Conservation (phyloP, 2,329 filamentous ascomycete genomes). For the Bipolaris gigantea region DNA sequence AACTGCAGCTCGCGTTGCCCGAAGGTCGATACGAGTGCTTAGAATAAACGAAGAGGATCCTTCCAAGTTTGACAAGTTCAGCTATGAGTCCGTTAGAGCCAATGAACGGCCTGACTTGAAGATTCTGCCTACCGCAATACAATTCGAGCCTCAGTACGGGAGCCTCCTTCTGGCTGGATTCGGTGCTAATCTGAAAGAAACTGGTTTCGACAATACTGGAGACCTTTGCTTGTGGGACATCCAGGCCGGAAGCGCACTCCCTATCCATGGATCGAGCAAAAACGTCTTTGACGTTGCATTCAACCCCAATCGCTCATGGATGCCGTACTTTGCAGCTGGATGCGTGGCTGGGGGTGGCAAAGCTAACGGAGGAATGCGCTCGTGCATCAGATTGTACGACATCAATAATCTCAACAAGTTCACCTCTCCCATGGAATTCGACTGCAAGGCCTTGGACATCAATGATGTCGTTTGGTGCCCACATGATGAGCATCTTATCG, state of each 20-base stretch:
- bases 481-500: slow-evolving; percentile 54
- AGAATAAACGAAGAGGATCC: slow-evolving; percentile 20
- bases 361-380: slow-evolving; percentile 48
- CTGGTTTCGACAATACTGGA: slow-evolving; percentile 49
- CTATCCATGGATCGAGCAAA: slow-evolving; percentile 52
- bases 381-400: slow-evolving; percentile 58
- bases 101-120: slow-evolving; percentile 29
- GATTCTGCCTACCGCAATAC: slow-evolving; percentile 36
- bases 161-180: slow-evolving; percentile 60
- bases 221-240: slow-evolving; percentile 60
- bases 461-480: slow-evolving; percentile 61
- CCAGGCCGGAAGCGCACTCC: slow-evolving; percentile 44
- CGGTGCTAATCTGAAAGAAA: slow-evolving; percentile 43
- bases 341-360: slow-evolving; percentile 46
- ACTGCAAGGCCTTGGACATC: slow-evolving; percentile 63
- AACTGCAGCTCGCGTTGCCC: slow-evolving; percentile 49
- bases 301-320: slow-evolving; percentile 48
- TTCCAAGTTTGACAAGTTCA: slow-evolving; percentile 10
- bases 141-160: slow-evolving; percentile 35
- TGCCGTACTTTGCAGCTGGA: slow-evolving; percentile 56
- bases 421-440: slow-evolving; percentile 48
- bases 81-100: slow-evolving; percentile 38
- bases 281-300: slow-evolving; percentile 63
- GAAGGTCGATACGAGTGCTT: slow-evolving; percentile 43
- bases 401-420: slow-evolving; percentile 34